These are phyloP conservation scores for Paramyrothecium roridum DNA, from an alignment of 2,329 filamentous ascomycete species.

Conservation along the genomic window DNA sequence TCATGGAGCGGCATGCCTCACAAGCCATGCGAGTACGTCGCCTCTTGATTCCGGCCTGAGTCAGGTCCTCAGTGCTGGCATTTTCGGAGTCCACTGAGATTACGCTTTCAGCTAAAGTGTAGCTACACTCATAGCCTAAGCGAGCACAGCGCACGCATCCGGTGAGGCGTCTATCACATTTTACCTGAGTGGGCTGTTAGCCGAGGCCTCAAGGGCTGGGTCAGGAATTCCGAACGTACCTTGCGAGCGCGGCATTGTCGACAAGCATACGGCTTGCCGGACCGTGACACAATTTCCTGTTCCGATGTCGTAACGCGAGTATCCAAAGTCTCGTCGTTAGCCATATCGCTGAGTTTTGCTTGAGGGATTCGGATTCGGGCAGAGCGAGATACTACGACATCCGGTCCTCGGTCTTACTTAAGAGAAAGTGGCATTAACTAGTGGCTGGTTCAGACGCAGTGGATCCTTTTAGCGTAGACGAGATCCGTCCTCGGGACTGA, in stretches of 20 bases:
- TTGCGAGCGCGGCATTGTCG: conserved; percentile 20
- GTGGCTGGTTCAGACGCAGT: not conserved
- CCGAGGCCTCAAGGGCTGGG: not conserved
- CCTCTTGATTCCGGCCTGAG: conserved; percentile 23
- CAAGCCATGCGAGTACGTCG: conserved; percentile 23
- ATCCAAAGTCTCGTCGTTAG: conserved; percentile 12
- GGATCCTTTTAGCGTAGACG: not conserved
- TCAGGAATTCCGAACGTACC: conserved; percentile 5
- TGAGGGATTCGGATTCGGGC: conserved; percentile 9
- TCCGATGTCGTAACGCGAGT: conserved; percentile 1
- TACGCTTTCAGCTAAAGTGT: not conserved
- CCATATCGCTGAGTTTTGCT: conserved; percentile 1
- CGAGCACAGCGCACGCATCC: conserved; percentile 15
- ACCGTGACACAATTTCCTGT: not conserved
- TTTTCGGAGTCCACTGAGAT: not conserved
- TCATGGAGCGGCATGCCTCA: conserved; percentile 26
- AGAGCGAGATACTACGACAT: conserved; percentile 9
- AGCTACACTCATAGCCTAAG: conserved; percentile 10
- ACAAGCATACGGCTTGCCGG: conserved; percentile 10
- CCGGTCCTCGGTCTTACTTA: conserved; percentile 3
- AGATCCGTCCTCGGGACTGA: not conserved
- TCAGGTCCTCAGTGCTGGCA: conserved; percentile 8
- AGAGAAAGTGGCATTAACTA: not conserved
- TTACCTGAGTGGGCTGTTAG: conserved; percentile 14
- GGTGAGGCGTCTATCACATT: conserved; percentile 16